Conservation (phyloP, 257 asterid genomes). For the Penstemon newberryi region DNA sequence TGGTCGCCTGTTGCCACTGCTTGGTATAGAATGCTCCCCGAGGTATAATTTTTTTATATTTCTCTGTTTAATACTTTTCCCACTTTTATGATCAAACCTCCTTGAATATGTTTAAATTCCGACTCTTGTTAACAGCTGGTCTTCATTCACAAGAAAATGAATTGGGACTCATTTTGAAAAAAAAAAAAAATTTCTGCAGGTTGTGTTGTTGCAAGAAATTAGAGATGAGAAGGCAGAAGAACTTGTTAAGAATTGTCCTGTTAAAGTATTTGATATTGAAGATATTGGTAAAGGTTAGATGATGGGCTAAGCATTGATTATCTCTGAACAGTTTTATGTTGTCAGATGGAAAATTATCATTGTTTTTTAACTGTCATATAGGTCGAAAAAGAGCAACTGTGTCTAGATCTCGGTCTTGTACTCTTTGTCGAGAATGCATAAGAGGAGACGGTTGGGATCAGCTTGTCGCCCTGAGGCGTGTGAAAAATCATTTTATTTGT, state of each 20-base stretch:
- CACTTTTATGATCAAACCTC: not conserved
- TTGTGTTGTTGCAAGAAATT: slow-evolving; percentile 71
- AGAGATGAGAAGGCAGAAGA: slow-evolving; percentile 75
- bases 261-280: slow-evolving; percentile 86
- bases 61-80: not conserved
- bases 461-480: slow-evolving; percentile 65
- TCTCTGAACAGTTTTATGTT: not conserved
- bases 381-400: slow-evolving; percentile 73
- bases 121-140: not conserved
- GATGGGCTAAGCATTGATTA: not conserved
- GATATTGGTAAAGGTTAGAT: slow-evolving; percentile 71
- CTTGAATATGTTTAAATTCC: not conserved
- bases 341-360: not conserved
- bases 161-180: not conserved
- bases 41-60: slow-evolving; percentile 47
- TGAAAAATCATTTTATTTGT: slow-evolving; percentile 94
- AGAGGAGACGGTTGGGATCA: slow-evolving; percentile 81
- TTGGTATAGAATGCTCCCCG: slow-evolving; percentile 99
- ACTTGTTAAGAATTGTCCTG: slow-evolving; percentile 84
- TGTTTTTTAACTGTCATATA: slow-evolving; percentile 27
- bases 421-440: slow-evolving; percentile 92
- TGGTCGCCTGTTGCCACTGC: slow-evolving; percentile 99
- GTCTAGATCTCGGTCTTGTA: slow-evolving; percentile 79
- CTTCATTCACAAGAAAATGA: no score
- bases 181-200: slow-evolving; percentile 32